Evolutionary conservation across 768 basidiomycete species (phyloP), one percentile per base, ranked within the genome.

Genomic region (Tulasnella sp.): DNA sequence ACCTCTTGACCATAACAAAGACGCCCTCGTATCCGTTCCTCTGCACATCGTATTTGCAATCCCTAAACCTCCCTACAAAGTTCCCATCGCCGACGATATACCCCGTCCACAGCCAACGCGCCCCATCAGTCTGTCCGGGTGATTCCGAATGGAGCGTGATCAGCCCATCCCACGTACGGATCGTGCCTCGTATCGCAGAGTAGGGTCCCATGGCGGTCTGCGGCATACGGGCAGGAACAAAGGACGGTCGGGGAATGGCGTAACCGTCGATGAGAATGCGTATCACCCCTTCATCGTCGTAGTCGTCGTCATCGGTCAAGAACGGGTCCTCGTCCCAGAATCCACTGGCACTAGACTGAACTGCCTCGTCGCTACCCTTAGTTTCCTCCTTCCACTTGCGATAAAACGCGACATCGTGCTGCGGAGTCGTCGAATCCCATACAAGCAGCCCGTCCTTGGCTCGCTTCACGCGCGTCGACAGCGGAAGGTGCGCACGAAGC

Each of bases 11-110:
- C 59, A 62, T 46, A 9, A 37, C 54, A 86, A 90, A 66, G 82
- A 86, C 2, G 19, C 89, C 91, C 71, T 94, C 91, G 65, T 94
- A 91, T 5, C 88, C 89, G 23, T 74, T 69, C 34, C 75, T 70
- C 31, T 76, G 69, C 8, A 75, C 67, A 0, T 81, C 79, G 49
- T 79, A 88, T 43, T 85, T 67, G 2, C 84, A 84, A 64, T 94
- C 91, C 61, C 90, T 75, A 90, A 89, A 94, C 46, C 91, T 75
- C 36, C 91, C 90, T 12, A 85, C 80, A 31, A 90, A 68, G 64
- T 82, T 81, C 7, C 85, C 84, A 60, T 84, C 73, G 15, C 69
- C 62, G 32, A 88, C 77, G 49, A 90, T 72, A 67, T 86, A 90
- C 8, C 87, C 87, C 45, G 86, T 77, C 67, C 91, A 92, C 19